A percentile compares a stretch with the other conserved stretches of the same genome.
Evolutionary conservation across 352 stramenopile species (phyloP).

Genomic region (Phytophthora citrophthora): DNA sequence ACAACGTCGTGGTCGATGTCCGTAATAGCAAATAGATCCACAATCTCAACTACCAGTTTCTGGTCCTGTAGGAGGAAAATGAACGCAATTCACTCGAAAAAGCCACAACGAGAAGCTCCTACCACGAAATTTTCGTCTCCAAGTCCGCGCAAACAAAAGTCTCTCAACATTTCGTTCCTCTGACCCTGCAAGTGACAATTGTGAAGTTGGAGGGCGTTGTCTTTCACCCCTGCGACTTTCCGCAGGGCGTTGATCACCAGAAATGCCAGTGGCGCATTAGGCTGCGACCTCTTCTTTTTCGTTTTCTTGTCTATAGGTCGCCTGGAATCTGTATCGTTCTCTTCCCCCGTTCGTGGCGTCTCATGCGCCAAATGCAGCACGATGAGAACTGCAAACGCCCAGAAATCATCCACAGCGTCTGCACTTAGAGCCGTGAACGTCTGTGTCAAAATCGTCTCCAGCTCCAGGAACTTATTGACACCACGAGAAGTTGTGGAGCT

Average conservation of each 20-base stretch:
- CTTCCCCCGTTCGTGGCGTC: background rate
- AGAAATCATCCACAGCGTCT: constrained; percentile 23
- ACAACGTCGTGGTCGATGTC: constrained; percentile 30
- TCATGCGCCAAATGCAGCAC: constrained; percentile 49
- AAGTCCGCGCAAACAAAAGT: constrained; percentile 41
- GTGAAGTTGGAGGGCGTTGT: background rate
- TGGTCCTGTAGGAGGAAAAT: constrained; percentile 37
- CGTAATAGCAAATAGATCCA: constrained; percentile 55
- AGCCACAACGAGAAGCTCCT: background rate
- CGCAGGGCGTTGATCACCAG: constrained; percentile 62
- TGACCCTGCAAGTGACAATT: constrained; percentile 25
- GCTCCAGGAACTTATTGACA: constrained; percentile 59
- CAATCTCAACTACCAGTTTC: constrained; percentile 65
- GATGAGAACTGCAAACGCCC: constrained; percentile 42
- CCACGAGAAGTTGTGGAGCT: constrained; percentile 7
- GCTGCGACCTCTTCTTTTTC: constrained; percentile 39
- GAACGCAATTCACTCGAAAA: background rate
- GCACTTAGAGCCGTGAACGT: constrained; percentile 35
- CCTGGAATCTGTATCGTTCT: background rate
- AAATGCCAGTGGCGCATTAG: constrained; percentile 62
- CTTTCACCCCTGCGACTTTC: constrained; percentile 31
- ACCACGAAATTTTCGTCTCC: constrained; percentile 24
- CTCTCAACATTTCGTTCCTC: constrained; percentile 29
- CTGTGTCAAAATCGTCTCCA: constrained; percentile 45
- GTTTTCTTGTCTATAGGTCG: constrained; percentile 13